Evolutionary conservation across 148 eudicot species (phyloP), one percentile per base, ranked within the genome.

Genomic region (Silene uniflora): DNA sequence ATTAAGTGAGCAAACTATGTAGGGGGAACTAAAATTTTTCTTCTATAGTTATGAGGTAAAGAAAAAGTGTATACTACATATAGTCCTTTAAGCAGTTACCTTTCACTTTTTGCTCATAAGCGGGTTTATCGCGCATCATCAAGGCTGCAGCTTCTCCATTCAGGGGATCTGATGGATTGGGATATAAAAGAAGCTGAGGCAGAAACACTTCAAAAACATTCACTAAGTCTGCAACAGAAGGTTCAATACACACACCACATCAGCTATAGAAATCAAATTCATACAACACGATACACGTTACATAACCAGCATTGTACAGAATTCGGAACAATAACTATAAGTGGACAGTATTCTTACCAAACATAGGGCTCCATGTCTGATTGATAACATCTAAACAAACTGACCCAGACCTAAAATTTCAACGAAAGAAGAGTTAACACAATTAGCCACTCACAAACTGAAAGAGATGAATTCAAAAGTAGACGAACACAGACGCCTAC

Each of bases 341-440:
- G 24, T 62, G 29, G 24, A 67, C 39, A 29, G 32, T 22, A 39
- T 10, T 13, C 63, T 77, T 90, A 92, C 97, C 97, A 62, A 90
- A 92, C 97, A 92, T 92, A 27, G 97, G 97, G 83, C 97, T 92
- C 97, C 97, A 92, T 3, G 92, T 87, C 83, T 92, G 92, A 79
- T 92, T 90, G 76, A 92, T 92, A 62, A 92, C 97, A 87, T 92
- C 94, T 70, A 92, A 84, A 77, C 97, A 92, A 86, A 92, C 91
- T 4, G 91, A 84, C 7, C 97, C 97, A 24, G 94, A 92, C 89
- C 97, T 92, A 86, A 67, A 64, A 74, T 74, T 74, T 78, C 60
- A 47, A 76, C 44, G 56, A n/a, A 63, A 65, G 25, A 72, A 44
- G 49, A 64, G 22, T 58, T 64, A 22, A 11, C 62, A 13, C 55